phyloP scores from a whole-genome alignment of 2,329 filamentous ascomycete genomes.

The Ceratocystis lukuohia region DNA sequence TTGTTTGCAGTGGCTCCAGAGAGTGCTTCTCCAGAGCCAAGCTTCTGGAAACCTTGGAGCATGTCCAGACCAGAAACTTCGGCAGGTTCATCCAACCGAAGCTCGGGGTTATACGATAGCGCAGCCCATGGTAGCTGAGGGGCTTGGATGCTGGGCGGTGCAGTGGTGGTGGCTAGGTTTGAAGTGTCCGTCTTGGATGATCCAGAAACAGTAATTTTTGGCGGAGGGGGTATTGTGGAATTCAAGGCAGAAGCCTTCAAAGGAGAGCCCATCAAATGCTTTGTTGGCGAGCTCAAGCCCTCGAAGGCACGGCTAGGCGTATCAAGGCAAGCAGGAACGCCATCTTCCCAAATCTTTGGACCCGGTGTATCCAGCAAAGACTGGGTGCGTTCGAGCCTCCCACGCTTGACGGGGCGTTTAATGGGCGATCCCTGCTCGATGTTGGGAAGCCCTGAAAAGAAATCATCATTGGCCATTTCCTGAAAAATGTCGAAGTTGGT shows the following conservation, averaged over 20 bases:
- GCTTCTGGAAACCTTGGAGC: constrained; percentile 62
- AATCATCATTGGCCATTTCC: constrained; percentile 25
- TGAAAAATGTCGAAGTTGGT: constrained; percentile 50
- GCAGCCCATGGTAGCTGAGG: constrained; percentile 30
- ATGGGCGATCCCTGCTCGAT: constrained; percentile 49
- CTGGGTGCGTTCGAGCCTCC: constrained; percentile 48
- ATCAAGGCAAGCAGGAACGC: constrained; percentile 10
- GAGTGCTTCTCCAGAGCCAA: constrained; percentile 37
- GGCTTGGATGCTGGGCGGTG: constrained; percentile 26
- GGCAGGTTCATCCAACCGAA: constrained; percentile 29
- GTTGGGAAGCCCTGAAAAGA: constrained; percentile 28
- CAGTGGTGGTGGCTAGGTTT: constrained; percentile 23
- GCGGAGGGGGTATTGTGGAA: constrained; percentile 9
- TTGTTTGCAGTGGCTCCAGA: constrained; percentile 25
- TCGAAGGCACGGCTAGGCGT: constrained; percentile 18
- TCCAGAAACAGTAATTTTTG: constrained; percentile 11
- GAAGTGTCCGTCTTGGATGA: constrained; percentile 15
- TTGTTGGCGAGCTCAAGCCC: constrained; percentile 41
- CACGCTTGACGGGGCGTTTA: constrained; percentile 48
- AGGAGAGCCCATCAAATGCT: constrained; percentile 26
- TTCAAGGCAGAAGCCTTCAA: constrained; percentile 19
- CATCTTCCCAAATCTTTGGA: constrained; percentile 19
- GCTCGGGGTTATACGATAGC: constrained; percentile 29
- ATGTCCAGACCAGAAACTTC: constrained; percentile 55
- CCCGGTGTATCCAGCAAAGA: constrained; percentile 27